Evolutionary conservation across 2,329 filamentous ascomycete genomes (phyloP).

Genomic region (Fusarium subglutinans): DNA sequence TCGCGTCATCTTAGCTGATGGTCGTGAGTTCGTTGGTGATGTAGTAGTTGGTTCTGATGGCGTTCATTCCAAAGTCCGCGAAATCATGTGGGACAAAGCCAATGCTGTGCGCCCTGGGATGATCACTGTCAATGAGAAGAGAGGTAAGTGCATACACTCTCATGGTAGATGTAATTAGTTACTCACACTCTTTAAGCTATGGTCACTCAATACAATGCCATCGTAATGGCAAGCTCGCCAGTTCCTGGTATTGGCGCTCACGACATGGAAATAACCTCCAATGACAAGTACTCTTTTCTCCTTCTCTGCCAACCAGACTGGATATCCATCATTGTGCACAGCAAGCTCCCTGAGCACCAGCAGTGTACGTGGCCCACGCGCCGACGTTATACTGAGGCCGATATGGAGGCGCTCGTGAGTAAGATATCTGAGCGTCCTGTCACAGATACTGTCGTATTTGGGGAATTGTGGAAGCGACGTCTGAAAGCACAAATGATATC

Average conservation of each 20-base stretch:
- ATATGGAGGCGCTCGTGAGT: not conserved
- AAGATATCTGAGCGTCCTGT: not conserved
- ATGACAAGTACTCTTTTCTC: not conserved
- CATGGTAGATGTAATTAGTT: accelerated
- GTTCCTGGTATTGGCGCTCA: not conserved
- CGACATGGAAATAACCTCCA: not conserved
- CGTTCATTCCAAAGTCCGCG: not conserved
- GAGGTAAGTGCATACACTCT: not conserved
- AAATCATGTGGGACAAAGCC: not conserved
- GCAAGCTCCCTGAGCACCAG: not conserved
- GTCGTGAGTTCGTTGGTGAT: not conserved
- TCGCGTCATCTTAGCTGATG: not conserved
- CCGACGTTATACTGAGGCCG: not conserved
- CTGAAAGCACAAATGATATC: not conserved
- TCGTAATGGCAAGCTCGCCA: not conserved
- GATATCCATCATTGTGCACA: not conserved
- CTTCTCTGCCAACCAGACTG: not conserved
- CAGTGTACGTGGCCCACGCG: not conserved
- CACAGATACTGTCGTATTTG: not conserved
- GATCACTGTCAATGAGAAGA: not conserved
- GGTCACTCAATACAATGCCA: not conserved
- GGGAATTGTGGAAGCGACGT: not conserved
- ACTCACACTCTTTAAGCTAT: not conserved
- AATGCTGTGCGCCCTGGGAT: not conserved
- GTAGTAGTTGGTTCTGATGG: not conserved